Percentiles rank a stretch among this genome's conserved stretches.
Evolutionary conservation across 768 basidiomycete genomes (phyloP).

Genomic region (Suillus lakei): DNA sequence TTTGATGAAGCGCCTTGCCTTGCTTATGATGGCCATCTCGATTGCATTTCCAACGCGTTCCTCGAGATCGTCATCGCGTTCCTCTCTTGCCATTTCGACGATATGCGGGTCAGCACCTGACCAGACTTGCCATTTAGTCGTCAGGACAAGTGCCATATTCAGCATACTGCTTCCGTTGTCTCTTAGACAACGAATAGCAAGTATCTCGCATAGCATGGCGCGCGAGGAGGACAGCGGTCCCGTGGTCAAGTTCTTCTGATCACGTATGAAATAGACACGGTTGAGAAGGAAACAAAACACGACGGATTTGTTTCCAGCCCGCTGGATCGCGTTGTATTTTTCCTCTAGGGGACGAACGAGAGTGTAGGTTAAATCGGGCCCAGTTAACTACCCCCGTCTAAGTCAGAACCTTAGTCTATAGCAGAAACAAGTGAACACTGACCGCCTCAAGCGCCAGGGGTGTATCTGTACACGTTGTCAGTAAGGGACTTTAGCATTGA

Average conservation of each 20-base stretch:
- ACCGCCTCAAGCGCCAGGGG: slow-evolving; percentile 84
- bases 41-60: slow-evolving; percentile 90
- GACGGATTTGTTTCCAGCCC: slow-evolving; percentile 76
- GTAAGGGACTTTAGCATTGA: slow-evolving; percentile 8
- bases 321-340: slow-evolving; percentile 79
- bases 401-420: slow-evolving; percentile 15
- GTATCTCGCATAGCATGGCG: slow-evolving; percentile 86
- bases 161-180: slow-evolving; percentile 72
- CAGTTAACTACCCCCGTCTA: slow-evolving; percentile 56
- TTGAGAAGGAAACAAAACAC: slow-evolving; percentile 91
- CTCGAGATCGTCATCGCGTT: slow-evolving; percentile 73
- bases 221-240: slow-evolving; percentile 73
- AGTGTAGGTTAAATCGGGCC: slow-evolving; percentile 90
- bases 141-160: slow-evolving; percentile 69
- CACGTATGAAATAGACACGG: slow-evolving; percentile 82
- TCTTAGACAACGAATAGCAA: slow-evolving; percentile 81
- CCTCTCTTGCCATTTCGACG: slow-evolving; percentile 60
- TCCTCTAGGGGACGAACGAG: slow-evolving; percentile 87
- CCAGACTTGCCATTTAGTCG: slow-evolving; percentile 83
- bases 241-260: slow-evolving; percentile 68
- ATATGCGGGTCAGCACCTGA: slow-evolving; percentile 69
- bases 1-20: slow-evolving; percentile 89
- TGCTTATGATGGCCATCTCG: slow-evolving; percentile 88
- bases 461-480: slow-evolving; percentile 59
- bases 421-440: slow-evolving; percentile 28